Conservation (phyloP, 2,329 filamentous ascomycete species). For the Trichophyton equinum region DNA sequence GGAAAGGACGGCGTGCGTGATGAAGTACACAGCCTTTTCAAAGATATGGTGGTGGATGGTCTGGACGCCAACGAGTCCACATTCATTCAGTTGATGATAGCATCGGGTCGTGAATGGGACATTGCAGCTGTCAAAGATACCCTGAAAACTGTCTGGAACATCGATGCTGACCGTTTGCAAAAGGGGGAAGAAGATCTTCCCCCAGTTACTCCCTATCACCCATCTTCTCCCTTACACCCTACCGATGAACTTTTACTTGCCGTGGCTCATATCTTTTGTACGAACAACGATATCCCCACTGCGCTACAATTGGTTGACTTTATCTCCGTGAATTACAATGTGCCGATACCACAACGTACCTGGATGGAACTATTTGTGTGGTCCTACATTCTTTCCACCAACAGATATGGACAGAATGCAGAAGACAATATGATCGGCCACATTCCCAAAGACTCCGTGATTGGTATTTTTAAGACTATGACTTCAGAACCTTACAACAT, state of each 20-base stretch:
- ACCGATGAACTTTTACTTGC: constrained; percentile 47
- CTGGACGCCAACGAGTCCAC: constrained; percentile 39
- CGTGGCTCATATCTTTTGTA: constrained; percentile 57
- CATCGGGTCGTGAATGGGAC: constrained; percentile 42
- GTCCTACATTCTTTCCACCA: constrained; percentile 46
- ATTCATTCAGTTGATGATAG: constrained; percentile 42
- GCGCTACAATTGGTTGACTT: constrained; percentile 51
- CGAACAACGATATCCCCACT: constrained; percentile 48
- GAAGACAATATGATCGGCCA: constrained; percentile 18
- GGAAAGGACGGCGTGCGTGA: constrained; percentile 23
- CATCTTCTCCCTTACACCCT: constrained; percentile 46
- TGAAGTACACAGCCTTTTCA: constrained; percentile 32
- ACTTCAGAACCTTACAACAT: constrained; percentile 45
- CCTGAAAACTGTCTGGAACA: constrained; percentile 42
- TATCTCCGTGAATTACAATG: constrained; percentile 46
- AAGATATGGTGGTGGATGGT: constrained; percentile 36
- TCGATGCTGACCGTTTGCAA: constrained; percentile 36
- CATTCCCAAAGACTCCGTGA: constrained; percentile 35
- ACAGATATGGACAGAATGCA: constrained; percentile 26
- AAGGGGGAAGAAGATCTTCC: constrained; percentile 23
- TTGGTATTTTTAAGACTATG: constrained; percentile 48
- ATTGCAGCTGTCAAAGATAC: constrained; percentile 35
- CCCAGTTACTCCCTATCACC: constrained; percentile 30
- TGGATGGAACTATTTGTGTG: constrained; percentile 60
- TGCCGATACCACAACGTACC: constrained; percentile 44